These are phyloP conservation scores for Fusarium udum DNA, from an alignment of 2,329 filamentous ascomycete genomes.

Conservation along the genomic window DNA sequence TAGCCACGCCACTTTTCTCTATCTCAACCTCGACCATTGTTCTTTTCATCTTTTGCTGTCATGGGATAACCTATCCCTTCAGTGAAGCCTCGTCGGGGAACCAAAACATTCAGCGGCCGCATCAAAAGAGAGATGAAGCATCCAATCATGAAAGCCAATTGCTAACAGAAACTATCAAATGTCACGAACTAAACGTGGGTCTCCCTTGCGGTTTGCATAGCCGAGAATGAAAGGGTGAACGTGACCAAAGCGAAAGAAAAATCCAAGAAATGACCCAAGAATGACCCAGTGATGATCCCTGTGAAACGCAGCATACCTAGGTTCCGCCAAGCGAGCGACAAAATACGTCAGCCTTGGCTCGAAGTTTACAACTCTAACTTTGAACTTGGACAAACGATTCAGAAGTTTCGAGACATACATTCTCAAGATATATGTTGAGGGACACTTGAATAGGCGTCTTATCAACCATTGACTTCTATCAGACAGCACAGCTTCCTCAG, in stretches of 20 bases:
- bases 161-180: conserved; percentile 7
- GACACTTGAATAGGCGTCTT: background rate
- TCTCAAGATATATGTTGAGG: background rate
- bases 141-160: conserved; percentile 42
- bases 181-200: conserved; percentile 1
- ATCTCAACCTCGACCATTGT: background rate
- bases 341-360: conserved; percentile 26
- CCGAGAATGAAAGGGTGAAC: conserved; percentile 13
- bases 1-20: conserved; percentile 13
- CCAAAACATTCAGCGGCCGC: conserved; percentile 2
- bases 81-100: background rate
- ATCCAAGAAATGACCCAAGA: conserved; percentile 24
- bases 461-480: conserved; percentile 3
- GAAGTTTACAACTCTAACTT: background rate
- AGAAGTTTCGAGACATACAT: background rate
- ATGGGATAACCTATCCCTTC: conserved; percentile 8
- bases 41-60: background rate
- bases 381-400: background rate
- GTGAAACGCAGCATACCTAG: conserved; percentile 3
- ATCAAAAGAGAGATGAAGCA: background rate
- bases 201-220: conserved; percentile 19
- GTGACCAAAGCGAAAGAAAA: conserved; percentile 15
- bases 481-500: background rate
- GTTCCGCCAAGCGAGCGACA: conserved; percentile 21
- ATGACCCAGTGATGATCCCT: conserved; percentile 23